These are phyloP conservation scores for Noccaea caerulescens DNA, from an alignment of 345 rosid species.

Conservation along the genomic window DNA sequence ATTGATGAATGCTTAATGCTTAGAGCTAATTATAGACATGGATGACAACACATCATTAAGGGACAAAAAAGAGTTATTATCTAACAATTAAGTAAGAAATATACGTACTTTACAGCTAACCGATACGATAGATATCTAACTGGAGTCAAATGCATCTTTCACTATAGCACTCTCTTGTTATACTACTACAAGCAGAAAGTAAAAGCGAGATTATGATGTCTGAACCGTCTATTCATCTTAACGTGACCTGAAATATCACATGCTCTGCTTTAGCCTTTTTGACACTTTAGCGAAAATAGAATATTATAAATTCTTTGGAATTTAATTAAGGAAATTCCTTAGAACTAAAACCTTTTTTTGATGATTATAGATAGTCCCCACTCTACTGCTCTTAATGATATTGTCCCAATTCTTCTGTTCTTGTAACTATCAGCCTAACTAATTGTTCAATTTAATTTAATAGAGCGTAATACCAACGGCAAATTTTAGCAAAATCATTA, in stretches of 20 bases:
- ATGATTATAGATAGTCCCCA: constrained; percentile 35
- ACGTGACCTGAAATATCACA: constrained; percentile 43
- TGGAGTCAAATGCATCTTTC: constrained; percentile 36
- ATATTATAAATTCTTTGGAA: neutral
- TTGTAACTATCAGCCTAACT: constrained; percentile 23
- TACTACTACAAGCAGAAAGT: constrained; percentile 42
- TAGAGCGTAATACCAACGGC: neutral
- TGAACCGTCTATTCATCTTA: constrained; percentile 42
- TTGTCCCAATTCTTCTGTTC: constrained; percentile 12
- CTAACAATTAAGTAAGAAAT: constrained; percentile 20
- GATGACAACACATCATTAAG: constrained; percentile 29
- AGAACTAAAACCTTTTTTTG: neutral
- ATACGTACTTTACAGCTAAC: constrained; percentile 38
- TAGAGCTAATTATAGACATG: constrained; percentile 40
- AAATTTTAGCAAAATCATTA: neutral
- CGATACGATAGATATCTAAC: constrained; percentile 18
- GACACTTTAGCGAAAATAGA: constrained; percentile 20
- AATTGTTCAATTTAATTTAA: neutral
- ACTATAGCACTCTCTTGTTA: constrained; percentile 25
- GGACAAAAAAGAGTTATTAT: constrained; percentile 4
- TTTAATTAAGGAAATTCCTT: constrained; percentile 20
- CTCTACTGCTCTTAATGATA: constrained; percentile 33
- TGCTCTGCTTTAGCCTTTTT: constrained; percentile 39
- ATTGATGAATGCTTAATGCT: constrained; percentile 30
- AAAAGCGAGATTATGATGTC: constrained; percentile 45